These are phyloP conservation scores for Metschnikowia drakensbergensis DNA, from an alignment of 805 yeast genomes.

Conservation along the genomic window DNA sequence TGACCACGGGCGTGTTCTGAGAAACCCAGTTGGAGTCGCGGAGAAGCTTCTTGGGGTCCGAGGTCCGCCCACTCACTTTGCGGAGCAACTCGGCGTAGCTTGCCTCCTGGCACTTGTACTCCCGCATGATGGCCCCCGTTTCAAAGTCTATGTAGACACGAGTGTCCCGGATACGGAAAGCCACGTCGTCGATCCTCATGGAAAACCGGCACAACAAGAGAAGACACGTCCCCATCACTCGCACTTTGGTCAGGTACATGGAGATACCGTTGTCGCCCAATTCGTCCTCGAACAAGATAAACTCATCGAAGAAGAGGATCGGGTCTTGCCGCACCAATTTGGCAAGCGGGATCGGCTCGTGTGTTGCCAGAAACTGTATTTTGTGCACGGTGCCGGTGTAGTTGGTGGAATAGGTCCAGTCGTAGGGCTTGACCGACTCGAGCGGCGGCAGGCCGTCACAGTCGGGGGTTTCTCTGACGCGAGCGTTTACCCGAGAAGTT, in stretches of 20 bases:
- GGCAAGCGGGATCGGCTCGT: slow-evolving; percentile 58
- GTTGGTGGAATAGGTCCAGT: slow-evolving; percentile 90
- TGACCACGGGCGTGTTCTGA: slow-evolving; percentile 53
- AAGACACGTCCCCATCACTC: slow-evolving; percentile 85
- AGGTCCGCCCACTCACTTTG: slow-evolving; percentile 23
- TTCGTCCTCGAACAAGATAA: slow-evolving; percentile 89
- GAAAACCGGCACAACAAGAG: slow-evolving; percentile 73
- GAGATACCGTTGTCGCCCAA: slow-evolving; percentile 94
- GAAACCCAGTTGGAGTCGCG: slow-evolving; percentile 75
- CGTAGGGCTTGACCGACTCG: slow-evolving; percentile 76
- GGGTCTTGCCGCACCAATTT: slow-evolving; percentile 74
- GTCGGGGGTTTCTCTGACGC: neutral
- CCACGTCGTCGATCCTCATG: slow-evolving; percentile 84
- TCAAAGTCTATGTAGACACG: slow-evolving; percentile 77
- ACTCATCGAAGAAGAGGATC: slow-evolving; percentile 83
- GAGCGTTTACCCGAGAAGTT: too few species aligned
- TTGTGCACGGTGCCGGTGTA: slow-evolving; percentile 59
- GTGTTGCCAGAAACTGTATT: slow-evolving; percentile 20
- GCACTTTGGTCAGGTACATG: slow-evolving; percentile 66
- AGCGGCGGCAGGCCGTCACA: slow-evolving; percentile 25
- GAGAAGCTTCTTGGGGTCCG: slow-evolving; percentile 46
- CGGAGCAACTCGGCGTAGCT: slow-evolving; percentile 30
- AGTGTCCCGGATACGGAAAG: slow-evolving; percentile 80
- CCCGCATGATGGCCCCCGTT: slow-evolving; percentile 62
- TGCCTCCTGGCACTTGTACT: slow-evolving; percentile 60